These are phyloP conservation scores for Phyllosticta citriasiana DNA, from an alignment of 2,329 filamentous ascomycete genomes.

Conservation along the genomic window DNA sequence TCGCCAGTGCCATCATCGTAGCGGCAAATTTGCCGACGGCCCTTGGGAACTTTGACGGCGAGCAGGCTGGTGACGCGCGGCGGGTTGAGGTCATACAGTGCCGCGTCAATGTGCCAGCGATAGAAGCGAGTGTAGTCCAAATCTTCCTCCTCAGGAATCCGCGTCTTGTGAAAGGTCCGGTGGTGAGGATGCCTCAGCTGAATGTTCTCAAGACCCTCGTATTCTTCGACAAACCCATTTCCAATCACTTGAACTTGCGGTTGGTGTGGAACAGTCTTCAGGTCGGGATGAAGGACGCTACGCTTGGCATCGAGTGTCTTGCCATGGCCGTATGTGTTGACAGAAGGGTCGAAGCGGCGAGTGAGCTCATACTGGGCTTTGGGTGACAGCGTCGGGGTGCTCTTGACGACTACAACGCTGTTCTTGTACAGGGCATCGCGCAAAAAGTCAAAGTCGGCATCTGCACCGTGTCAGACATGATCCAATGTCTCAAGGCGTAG, in stretches of 20 bases:
- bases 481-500: background rate
- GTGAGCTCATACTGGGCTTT: conserved; percentile 67
- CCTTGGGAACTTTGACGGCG: conserved; percentile 61
- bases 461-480: conserved; percentile 22
- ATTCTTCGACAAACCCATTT: conserved; percentile 58
- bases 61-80: conserved; percentile 63
- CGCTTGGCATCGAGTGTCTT: conserved; percentile 60
- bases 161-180: conserved; percentile 60
- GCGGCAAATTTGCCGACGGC: conserved; percentile 54
- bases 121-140: conserved; percentile 53
- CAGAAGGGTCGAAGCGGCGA: conserved; percentile 58
- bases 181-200: conserved; percentile 67
- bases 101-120: conserved; percentile 73
- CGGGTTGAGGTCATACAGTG: conserved; percentile 64
- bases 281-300: conserved; percentile 62
- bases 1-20: conserved; percentile 66
- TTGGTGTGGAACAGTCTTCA: conserved; percentile 72
- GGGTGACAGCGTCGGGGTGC: conserved; percentile 53
- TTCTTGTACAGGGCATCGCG: conserved; percentile 56
- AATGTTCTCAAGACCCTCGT: conserved; percentile 61
- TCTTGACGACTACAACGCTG: conserved; percentile 61
- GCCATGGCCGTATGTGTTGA: conserved; percentile 61
- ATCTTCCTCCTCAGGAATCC: conserved; percentile 53
- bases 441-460: conserved; percentile 55
- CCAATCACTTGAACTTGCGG: conserved; percentile 74